Conservation (phyloP, 192 early-diverging fungal genomes). For the Chytriomyces hyalinus region DNA sequence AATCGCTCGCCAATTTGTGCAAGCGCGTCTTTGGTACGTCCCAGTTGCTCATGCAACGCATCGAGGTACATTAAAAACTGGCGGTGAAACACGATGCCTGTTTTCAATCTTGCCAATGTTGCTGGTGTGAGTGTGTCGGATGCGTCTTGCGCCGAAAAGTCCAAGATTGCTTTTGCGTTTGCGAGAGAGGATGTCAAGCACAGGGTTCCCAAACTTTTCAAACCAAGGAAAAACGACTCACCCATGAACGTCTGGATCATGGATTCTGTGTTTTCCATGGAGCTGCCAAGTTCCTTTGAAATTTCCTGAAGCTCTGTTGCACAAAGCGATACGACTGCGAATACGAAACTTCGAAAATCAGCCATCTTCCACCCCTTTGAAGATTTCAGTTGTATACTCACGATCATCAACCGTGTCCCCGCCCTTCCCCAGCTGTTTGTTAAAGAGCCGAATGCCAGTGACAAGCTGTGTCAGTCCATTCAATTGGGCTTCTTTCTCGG, state of each 20-base stretch:
- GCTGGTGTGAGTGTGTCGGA: conserved; percentile 36
- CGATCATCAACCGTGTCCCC: conserved; percentile 61
- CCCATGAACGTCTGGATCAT: conserved; percentile 54
- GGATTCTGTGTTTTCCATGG: conserved; percentile 50
- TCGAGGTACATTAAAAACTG: conserved; percentile 66
- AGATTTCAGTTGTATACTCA: conserved; percentile 34
- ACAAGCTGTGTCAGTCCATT: conserved; percentile 64
- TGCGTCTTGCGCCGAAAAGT: conserved; percentile 44
- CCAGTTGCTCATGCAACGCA: conserved; percentile 59
- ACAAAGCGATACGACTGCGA: conserved; percentile 53
- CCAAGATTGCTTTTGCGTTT: conserved; percentile 34
- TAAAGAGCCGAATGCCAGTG: conserved; percentile 65
- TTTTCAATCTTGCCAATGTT: conserved; percentile 29
- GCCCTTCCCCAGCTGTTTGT: conserved; percentile 65
- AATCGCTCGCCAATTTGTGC: conserved; percentile 42
- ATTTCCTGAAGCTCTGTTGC: conserved; percentile 48
- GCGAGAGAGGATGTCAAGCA: too few relatives aligned
- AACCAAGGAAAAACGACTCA: conserved; percentile 4
- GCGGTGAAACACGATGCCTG: conserved; percentile 53
- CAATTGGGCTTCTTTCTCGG: conserved; percentile 65
- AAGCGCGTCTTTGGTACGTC: conserved; percentile 40
- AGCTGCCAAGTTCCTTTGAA: conserved; percentile 22
- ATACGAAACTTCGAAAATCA: background rate
- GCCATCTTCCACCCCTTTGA: background rate
- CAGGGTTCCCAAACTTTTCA: too few relatives aligned